phyloP scores from a whole-genome alignment of 495 filamentous ascomycete genomes.

The Jackrogersella minutella region DNA sequence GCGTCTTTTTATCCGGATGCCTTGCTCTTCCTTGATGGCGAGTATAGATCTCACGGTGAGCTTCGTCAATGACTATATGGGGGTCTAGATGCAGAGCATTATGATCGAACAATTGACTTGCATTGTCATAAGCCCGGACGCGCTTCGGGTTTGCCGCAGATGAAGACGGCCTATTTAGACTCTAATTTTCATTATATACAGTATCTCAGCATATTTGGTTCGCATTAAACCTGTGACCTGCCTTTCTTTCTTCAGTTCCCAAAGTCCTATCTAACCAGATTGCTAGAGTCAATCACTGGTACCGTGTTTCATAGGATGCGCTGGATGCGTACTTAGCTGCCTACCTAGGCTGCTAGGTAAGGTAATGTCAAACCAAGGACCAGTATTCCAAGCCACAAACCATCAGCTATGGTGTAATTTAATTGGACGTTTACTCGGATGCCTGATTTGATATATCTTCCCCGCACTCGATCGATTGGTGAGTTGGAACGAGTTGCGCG shows the following conservation, averaged over 20 bases:
- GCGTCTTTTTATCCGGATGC: not conserved
- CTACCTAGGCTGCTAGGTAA: not conserved
- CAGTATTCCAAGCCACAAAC: not conserved
- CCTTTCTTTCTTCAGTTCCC: too few relatives aligned
- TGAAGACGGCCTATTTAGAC: not conserved
- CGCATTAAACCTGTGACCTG: too few relatives aligned
- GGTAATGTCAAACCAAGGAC: not conserved
- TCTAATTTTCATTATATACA: not conserved
- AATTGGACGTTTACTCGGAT: conserved; percentile 17
- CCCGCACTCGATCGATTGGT: conserved; percentile 3
- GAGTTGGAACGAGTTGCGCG: not conserved
- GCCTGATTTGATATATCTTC: not conserved
- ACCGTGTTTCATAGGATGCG: too few relatives aligned
- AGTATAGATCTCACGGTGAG: not conserved
- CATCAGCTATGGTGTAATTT: not conserved
- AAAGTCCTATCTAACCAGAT: too few relatives aligned
- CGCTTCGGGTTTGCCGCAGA: not conserved
- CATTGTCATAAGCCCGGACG: not conserved
- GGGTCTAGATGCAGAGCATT: not conserved
- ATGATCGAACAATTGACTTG: not conserved
- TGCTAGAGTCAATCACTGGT: too few relatives aligned
- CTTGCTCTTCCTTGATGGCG: too few relatives aligned
- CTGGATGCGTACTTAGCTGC: too few relatives aligned
- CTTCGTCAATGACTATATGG: not conserved
- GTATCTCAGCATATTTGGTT: too few relatives aligned